Evolutionary conservation across 2,329 filamentous ascomycete genomes (phyloP), one percentile per base, ranked within the genome.

Genomic region (Fusarium sp.): DNA sequence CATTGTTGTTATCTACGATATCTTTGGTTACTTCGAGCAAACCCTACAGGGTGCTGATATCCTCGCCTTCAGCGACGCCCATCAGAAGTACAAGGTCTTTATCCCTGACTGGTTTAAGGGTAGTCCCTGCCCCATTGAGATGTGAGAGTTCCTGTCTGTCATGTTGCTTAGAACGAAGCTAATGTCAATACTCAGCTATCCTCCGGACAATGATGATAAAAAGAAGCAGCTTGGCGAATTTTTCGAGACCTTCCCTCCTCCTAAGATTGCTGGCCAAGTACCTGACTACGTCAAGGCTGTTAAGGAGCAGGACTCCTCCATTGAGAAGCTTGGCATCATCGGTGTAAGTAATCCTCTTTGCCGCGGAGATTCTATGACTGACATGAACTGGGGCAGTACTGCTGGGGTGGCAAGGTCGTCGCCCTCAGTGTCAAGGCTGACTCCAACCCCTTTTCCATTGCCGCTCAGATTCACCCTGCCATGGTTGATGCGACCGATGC

Each of bases 41-140:
- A 90, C 90, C 4, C 68, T 92, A 13, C 90, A 92, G 78, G 91
- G 90, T 25, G 89, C 89, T 67, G 91, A 93, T 74, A 92, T 88
- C 72, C 82, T 91, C 25, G 84, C 88, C 46, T 82, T 81, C 47
- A 82, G 84, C 65, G 84, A 87, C 74, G 76, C 82, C 79, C 86
- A 82, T 80, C 87, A 83, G 78, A 88, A 92, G 76, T 96, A 97
- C 84, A 90, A 89, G 73, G 92, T 97, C 72, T 94, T 94, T 81
- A 94, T 98, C 69, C 94, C 94, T 28, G 94, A 98, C 82, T 95
- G 93, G 86, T 97, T 97, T 83, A 87, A 92, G 64, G 94, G 93
- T 78, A 85, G 88, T 71, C 91, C 93, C 3, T 82, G 81, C 74
- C 80, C 83, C 51, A 85, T 89, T 78, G 83, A 82, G 75, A 80